Base-by-base conservation (phyloP, 106 monocot genomes). In the Dioscorea alata region DNA sequence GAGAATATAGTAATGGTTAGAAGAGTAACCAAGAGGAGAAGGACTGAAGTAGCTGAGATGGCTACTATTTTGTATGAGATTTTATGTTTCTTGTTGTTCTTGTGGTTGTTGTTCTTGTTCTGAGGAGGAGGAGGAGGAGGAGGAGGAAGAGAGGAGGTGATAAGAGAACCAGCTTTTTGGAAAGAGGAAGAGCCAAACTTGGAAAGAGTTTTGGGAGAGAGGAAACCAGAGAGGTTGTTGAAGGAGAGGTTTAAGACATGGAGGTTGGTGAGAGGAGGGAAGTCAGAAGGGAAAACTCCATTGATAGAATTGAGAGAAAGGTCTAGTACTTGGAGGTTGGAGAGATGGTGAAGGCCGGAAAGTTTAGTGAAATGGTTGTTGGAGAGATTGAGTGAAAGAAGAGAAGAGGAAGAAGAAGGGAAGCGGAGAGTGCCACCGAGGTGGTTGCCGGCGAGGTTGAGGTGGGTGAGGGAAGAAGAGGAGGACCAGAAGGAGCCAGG, bases 131-230 rank as follows among this genome's bases (percentile, higher is more conserved):
- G 56, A 17, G 1, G 22, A 48, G 57, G 34, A 4, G 57, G 32
- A 21, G 56, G 1, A 14, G 77, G 33, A 66, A 48, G 33, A 18
- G 35, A 13, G 31, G 63, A 68, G 6, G 33, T 33, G 10, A 42
- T 42, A 22, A 70, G 31, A 14, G 60, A 65, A 17, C 91, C 91
- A 16, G 86, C 73, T 32, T 78, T 61, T 8, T 49, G 28, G 48
- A 92, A 92, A 33, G 96, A 79, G 0, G 89, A 84, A n/a, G 18
- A 58, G 4, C 89, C 89, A 25, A 92, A 92, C 65, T 82, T 89
- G 13, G 52, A 25, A 12, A 78, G 13, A 7, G 57, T 31, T 25
- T 50, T 65, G 1, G 73, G 17, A 10, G 71, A 57, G 22, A 85
- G 78, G 5, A 10, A 16, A 2, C 96, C 96, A 9, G 92, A 73